phyloP scores from a whole-genome alignment of 768 basidiomycete species.

The Steccherinum ochraceum region DNA sequence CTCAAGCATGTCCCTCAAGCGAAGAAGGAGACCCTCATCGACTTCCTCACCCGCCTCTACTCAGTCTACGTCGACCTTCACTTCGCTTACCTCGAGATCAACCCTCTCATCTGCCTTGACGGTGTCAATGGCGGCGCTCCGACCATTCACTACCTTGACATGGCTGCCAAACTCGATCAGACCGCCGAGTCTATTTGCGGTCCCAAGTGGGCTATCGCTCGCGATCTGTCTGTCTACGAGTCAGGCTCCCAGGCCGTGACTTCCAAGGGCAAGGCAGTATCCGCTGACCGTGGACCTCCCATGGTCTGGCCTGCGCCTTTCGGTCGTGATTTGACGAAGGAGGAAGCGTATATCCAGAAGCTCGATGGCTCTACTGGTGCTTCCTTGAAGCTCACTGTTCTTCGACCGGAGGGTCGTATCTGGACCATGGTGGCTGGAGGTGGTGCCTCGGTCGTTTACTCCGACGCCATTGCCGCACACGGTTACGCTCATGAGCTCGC shows the following conservation, averaged over 20 bases:
- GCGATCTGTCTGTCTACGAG: slow-evolving; percentile 78
- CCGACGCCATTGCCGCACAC: slow-evolving; percentile 81
- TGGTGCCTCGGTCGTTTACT: slow-evolving; percentile 68
- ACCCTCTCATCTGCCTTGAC: slow-evolving; percentile 94
- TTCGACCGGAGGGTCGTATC: slow-evolving; percentile 90
- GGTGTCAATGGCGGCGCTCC: slow-evolving; percentile 62
- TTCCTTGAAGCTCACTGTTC: slow-evolving; percentile 94
- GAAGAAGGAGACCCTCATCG: slow-evolving; percentile 88
- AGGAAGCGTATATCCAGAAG: slow-evolving; percentile 99
- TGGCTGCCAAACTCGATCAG: slow-evolving; percentile 99
- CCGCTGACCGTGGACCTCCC: slow-evolving; percentile 92
- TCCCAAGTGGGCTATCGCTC: slow-evolving; percentile 97
- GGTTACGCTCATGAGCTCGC: slow-evolving; percentile 97
- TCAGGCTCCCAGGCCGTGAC: slow-evolving; percentile 34
- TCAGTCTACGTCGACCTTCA: slow-evolving; percentile 97
- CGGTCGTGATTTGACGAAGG: slow-evolving; percentile 95
- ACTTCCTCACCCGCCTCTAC: slow-evolving; percentile 94
- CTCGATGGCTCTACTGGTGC: slow-evolving; percentile 96
- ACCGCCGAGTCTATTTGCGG: slow-evolving; percentile 98
- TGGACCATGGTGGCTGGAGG: slow-evolving; percentile 99
- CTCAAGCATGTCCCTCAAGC: slow-evolving; percentile 75
- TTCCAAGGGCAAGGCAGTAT: slow-evolving; percentile 43
- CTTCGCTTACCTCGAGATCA: slow-evolving; percentile 99
- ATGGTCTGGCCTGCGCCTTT: slow-evolving; percentile 98
- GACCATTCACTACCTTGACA: slow-evolving; percentile 92